Evolutionary conservation across 768 basidiomycete genomes (phyloP).

Genomic region (Panaeolus papilionaceus): DNA sequence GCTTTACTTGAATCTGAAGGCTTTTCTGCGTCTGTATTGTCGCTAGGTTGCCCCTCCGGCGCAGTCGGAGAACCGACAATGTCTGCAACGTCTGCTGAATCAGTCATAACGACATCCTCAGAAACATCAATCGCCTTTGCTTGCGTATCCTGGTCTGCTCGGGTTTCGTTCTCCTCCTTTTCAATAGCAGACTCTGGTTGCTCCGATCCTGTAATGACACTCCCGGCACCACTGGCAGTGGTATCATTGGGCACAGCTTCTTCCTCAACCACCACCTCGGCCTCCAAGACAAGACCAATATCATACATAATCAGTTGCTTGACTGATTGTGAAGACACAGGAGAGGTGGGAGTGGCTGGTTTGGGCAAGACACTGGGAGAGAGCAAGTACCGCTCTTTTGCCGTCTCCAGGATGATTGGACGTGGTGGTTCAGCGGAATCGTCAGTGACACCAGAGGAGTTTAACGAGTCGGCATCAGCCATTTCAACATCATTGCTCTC

Average conservation of each 20-base stretch:
- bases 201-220: neutral
- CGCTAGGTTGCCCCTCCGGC: neutral
- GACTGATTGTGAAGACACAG: neutral
- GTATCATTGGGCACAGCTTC: slow-evolving; percentile 21
- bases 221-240: neutral
- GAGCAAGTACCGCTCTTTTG: slow-evolving; percentile 46
- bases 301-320: slow-evolving; percentile 36
- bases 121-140: neutral
- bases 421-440: slow-evolving; percentile 22
- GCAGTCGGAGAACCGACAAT: neutral
- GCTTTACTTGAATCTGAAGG: neutral
- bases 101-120: neutral
- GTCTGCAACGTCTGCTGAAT: neutral
- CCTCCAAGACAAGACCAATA: slow-evolving; percentile 44
- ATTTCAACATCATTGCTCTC: slow-evolving; percentile 34
- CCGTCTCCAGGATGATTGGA: slow-evolving; percentile 46
- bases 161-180: slow-evolving; percentile 12
- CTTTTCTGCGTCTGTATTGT: neutral
- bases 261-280: slow-evolving; percentile 36
- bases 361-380: slow-evolving; percentile 34
- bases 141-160: slow-evolving; percentile 17
- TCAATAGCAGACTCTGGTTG: slow-evolving; percentile 8
- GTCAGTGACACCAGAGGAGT: neutral
- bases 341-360: neutral
- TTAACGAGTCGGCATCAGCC: slow-evolving; percentile 24